These are phyloP conservation scores for Haberlea rhodopensis DNA, from an alignment of 257 asterid species.

Conservation along the genomic window DNA sequence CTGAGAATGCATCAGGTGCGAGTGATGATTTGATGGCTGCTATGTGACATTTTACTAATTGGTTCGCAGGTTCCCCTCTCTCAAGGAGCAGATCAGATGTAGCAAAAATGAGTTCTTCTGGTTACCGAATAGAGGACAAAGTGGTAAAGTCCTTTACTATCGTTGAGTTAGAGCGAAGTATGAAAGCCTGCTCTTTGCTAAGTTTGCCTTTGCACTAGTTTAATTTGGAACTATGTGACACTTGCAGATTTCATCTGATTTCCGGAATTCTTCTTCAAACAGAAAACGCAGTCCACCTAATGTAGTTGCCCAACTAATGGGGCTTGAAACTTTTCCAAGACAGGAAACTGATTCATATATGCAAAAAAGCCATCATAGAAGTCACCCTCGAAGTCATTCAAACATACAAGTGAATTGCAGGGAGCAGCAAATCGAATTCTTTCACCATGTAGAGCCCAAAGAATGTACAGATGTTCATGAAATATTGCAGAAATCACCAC, in stretches of 20 bases:
- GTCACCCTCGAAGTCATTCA: slow-evolving; percentile 56
- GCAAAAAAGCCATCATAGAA: slow-evolving; percentile 45
- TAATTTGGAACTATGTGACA: slow-evolving; percentile 24
- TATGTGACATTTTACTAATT: slow-evolving; percentile 27
- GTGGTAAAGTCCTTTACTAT: slow-evolving; percentile 39
- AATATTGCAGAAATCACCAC: slow-evolving; percentile 54
- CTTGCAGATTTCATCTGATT: slow-evolving; percentile 60
- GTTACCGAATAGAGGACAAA: slow-evolving; percentile 57
- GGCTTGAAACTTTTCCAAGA: slow-evolving; percentile 85
- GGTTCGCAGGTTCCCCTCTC: slow-evolving; percentile 59
- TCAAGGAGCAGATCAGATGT: slow-evolving; percentile 73
- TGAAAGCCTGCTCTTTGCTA: slow-evolving; percentile 1
- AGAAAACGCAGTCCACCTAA: slow-evolving; percentile 66
- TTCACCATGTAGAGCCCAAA: slow-evolving; percentile 47
- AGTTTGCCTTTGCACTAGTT: slow-evolving; percentile 22
- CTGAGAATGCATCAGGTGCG: not conserved
- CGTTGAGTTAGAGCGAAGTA: slow-evolving; percentile 22
- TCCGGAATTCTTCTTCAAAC: slow-evolving; percentile 42
- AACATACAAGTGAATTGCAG: slow-evolving; percentile 62
- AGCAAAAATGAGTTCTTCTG: slow-evolving; percentile 48
- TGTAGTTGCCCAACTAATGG: slow-evolving; percentile 95
- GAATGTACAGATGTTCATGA: slow-evolving; percentile 65
- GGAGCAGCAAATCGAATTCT: slow-evolving; percentile 59
- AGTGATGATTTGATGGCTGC: slow-evolving; percentile 7
- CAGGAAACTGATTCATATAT: slow-evolving; percentile 51